Base-by-base conservation (phyloP, 1,284 basidiomycete species). In the Cerrena zonata region DNA sequence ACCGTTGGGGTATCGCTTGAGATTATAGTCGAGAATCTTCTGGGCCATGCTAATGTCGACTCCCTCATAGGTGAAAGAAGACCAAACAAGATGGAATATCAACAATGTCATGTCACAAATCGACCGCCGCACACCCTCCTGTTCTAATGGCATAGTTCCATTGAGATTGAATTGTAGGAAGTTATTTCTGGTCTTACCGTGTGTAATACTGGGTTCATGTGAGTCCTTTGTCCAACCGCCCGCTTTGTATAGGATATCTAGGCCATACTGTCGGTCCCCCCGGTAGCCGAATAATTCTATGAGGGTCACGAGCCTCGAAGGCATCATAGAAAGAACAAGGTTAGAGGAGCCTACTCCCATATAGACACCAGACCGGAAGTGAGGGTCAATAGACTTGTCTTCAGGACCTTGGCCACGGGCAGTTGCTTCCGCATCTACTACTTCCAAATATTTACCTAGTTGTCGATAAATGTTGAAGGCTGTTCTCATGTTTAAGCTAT, bases 301-400 rank as follows among this genome's bases (percentile, higher is more conserved):
- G 49, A 89, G 70, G 50, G 87, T 84, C 54, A 90, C 76, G 19
- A 95, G 78, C 54, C 85, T 83, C 2, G 81, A 77, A 0, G 95
- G 95, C 64, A 99, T 82, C 49, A 98, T 69, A 43, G 83, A 88
- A 12, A 99, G 75, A 58, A 94, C 83, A 57, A 98, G 78, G 58
- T 86, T 78, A 39, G 76, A 79, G 62, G 91, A 71, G 15, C 93
- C 95, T 11, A 89, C 84, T 25, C 94, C 94, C 1, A 97, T 79
- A 61, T 91, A 86, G 19, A 98, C 91, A 44, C 95, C 95, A 0
- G 90, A 90, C 25, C 94, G 86, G 75, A 98, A 94, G 68, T 99
- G 89, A 25, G 74, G 69, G 69, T 99, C 95, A 53, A 97, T 83
- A 5, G 78, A 70, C 2, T 77, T 76, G 69, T 95, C 89, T 59